Base-by-base conservation (phyloP, 2,329 filamentous ascomycete species). In the Penicillium sp. region DNA sequence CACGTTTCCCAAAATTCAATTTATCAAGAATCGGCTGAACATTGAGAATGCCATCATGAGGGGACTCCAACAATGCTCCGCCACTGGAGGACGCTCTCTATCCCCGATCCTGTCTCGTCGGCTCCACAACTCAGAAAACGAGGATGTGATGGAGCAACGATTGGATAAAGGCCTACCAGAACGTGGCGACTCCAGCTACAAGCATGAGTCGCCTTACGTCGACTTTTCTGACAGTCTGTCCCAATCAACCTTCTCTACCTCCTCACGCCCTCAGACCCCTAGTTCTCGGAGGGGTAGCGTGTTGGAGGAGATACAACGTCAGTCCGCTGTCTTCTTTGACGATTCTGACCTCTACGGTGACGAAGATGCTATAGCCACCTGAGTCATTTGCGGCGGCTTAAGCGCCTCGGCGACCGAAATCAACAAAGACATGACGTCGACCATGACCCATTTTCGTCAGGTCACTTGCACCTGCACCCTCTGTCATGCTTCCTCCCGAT, bases 1-100 rank as follows among this genome's bases (percentile, higher is more conserved):
- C 56, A 84, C 88, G 1, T 99, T 95, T 67, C 90, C 94, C 0
- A 95, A 94, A 69, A 79, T 99, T 45, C 89, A 94, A 66, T 99
- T 97, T 66, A 84, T 97, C 53, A 83, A 81, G 22, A 99, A 99
- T 68, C 77, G 94, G 45, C 82, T 96, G 60, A 90, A 89, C 63
- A 78, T 96, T 8, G 94, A 99, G 74, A 80, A 86, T 44, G 67
- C 83, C 7, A 82, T 87, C 44, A 77, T 83, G 54, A 74, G 81
- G 57, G 83, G 83, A 2, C 69, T 84, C 7, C 63, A 70, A 27
- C 63, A 62, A 48, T 63, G 62, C 53, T 67, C 69, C 0, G 51
- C 62, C 5, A 53, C 63, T 9, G 64, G 67, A 8, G 56, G 58
- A 11, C 57, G 58, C 24, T 61, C 62, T 22, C 50, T 63, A 35